Base-by-base conservation (phyloP, 495 filamentous ascomycete genomes). In the Friedmanniomyces simplex region DNA sequence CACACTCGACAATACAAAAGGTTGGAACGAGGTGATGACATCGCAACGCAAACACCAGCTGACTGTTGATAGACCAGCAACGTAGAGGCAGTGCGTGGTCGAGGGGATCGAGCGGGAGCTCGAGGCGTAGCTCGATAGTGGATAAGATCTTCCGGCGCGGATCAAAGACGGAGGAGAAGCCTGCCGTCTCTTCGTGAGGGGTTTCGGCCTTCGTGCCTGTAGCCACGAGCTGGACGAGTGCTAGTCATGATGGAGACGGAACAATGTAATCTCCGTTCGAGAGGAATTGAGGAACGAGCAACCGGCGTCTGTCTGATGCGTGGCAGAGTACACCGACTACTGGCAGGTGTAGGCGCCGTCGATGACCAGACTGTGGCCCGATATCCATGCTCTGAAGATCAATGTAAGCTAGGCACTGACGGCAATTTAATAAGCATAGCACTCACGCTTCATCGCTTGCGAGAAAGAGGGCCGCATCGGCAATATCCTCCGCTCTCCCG, bases 371-470 rank as follows among this genome's bases (percentile, higher is more conserved):
- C 45, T n/a, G 30, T 58, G 54, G 1, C 60, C 60, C 14, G 60
- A 54, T 1, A 62, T 34, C 49, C 49, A 62, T 0, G 60, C 39
- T 1, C 59, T 62, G 48, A 11, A 32, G 28, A 50, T 20, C 0
- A 24, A 45, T 11, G n/a, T 7, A 28, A 21, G 32, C 24, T 39
- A 3, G 32, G 43, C 47, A 51, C 47, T 24, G 26, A n/a, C n/a
- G 14, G 10, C 26, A 8, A 3, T 13, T 1, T 39, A 13, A 43
- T 43, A 2, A 5, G 39, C 4, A 16, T 43, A 13, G 3, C 28
- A 43, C 59, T 52, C 36, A 62, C 59, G 63, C 56, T 43, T 67
- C 65, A 22, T 67, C 65, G 43, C 65, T 66, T 10, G 48, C 52
- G 5, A 67, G 46, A 47, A 67, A 67, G 2, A 67, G 30, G 5